These are phyloP conservation scores for Pinus tabuliformis DNA, from an alignment of 75 land plant species.

Conservation along the genomic window DNA sequence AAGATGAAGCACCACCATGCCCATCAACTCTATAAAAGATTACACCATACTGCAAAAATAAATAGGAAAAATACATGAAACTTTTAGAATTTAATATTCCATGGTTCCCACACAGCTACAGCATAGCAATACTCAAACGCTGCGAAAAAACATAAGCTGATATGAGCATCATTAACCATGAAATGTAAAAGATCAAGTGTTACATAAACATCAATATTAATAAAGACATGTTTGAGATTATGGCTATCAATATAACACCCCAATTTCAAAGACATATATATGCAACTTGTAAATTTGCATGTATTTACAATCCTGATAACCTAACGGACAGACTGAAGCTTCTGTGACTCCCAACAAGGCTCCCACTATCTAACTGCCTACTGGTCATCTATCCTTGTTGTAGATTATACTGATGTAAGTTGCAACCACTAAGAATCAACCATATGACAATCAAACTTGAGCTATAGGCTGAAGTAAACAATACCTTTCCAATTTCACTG, in stretches of 20 bases:
- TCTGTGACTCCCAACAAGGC: neutral
- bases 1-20: constrained; percentile 13
- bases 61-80: neutral
- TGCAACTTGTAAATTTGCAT: neutral
- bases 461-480: too few species aligned
- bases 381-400: neutral
- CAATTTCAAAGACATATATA: neutral
- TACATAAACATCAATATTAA: neutral
- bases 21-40: constrained; percentile 26
- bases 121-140: neutral
- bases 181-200: neutral
- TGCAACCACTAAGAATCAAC: too few species aligned
- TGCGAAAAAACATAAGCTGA: neutral
- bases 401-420: neutral
- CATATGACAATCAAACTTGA: too few species aligned
- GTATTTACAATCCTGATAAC: neutral
- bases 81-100: too few species aligned
- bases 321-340: neutral
- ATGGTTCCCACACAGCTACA: neutral
- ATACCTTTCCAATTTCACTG: too few species aligned
- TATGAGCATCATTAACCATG: neutral
- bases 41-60: constrained; percentile 24
- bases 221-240: neutral
- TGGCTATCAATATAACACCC: neutral
- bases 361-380: neutral